Evolutionary conservation across 305 asterid species (phyloP).

Genomic region (Salvia sclarea): DNA sequence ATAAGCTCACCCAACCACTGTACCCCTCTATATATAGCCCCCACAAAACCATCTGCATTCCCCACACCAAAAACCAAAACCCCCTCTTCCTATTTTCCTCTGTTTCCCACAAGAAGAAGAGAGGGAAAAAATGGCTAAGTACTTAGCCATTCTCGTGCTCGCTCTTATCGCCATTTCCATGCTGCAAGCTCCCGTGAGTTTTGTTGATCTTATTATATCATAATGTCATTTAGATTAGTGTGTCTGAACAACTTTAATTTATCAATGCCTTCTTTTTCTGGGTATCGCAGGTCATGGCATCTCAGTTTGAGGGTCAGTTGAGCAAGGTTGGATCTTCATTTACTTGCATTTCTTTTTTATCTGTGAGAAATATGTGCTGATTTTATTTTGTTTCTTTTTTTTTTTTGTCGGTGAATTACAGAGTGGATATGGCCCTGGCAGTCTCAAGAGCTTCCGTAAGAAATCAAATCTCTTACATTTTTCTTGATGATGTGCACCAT

Average conservation of each 20-base stretch:
- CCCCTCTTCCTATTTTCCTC: background rate
- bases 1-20: conserved; percentile 31
- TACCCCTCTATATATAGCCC: conserved; percentile 41
- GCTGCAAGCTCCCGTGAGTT: conserved; percentile 48
- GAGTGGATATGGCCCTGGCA: conserved; percentile 53
- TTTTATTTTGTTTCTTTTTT: background rate
- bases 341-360: background rate
- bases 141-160: conserved; percentile 38
- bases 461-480: background rate
- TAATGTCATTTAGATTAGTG: background rate
- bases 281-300: conserved; percentile 41
- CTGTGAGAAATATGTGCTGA: conserved; percentile 9
- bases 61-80: conserved; percentile 15
- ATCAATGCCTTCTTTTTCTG: background rate
- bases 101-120: background rate
- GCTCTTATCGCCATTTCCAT: conserved; percentile 49
- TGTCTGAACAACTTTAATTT: background rate
- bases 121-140: conserved; percentile 43
- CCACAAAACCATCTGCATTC: conserved; percentile 13
- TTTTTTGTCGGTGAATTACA: conserved; percentile 22
- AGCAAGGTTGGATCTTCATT: conserved; percentile 36
- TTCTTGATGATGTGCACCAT: background rate
- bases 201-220: background rate
- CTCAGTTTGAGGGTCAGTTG: conserved; percentile 27
- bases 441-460: conserved; percentile 53